Base-by-base conservation (phyloP, 371 early-diverging fungal genomes). In the Syncephalastrum sp. region DNA sequence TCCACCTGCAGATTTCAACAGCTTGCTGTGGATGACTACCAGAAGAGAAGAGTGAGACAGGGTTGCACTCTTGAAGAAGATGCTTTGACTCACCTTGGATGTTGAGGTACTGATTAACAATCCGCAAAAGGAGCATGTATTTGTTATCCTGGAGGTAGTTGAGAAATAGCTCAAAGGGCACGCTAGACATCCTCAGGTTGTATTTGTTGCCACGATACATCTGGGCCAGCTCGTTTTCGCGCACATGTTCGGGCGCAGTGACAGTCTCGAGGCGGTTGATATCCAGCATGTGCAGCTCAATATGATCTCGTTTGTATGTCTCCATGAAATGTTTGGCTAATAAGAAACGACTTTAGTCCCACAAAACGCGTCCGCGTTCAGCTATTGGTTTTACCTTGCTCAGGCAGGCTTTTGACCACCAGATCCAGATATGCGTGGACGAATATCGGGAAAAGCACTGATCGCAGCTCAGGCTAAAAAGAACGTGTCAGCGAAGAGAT, bases 361-460 rank as follows among this genome's bases (percentile, higher is more conserved):
- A 38, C 3, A 53, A 25, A 38, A 48, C 19, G 1, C 47, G 29
- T 13, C 13, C 19, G 17, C 42, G 25, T 27, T 10, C 21, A 21
- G 21, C 21, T 41, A 24, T 33, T 15, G 21, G 2, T 25, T 17
- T n/a, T 74, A 89, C 94, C 90, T 79, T 92, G 79, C 33, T 88
- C 82, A 12, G 63, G 64, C 55, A 80, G 61, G 51, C 74, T 76
- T 54, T 81, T 81, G 21, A 69, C 71, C 14, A 96, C 81, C 50
- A 99, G 73, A 63, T 99, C 96, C 47, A 99, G 79, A 72, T 94
- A 99, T 25, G 87, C 81, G 69, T 99, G 95, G 4, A 97, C 87
- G 70, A 97, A 99, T 8, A 98, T 67, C 3, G 99, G 99, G 73
- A 90, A 99, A 14, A 99, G 78, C 4, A 97, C 79, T 3, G 86